Evolutionary conservation across 192 early-diverging fungal genomes (phyloP), one percentile per base, ranked within the genome.

Genomic region (Backusella mclennaniae): DNA sequence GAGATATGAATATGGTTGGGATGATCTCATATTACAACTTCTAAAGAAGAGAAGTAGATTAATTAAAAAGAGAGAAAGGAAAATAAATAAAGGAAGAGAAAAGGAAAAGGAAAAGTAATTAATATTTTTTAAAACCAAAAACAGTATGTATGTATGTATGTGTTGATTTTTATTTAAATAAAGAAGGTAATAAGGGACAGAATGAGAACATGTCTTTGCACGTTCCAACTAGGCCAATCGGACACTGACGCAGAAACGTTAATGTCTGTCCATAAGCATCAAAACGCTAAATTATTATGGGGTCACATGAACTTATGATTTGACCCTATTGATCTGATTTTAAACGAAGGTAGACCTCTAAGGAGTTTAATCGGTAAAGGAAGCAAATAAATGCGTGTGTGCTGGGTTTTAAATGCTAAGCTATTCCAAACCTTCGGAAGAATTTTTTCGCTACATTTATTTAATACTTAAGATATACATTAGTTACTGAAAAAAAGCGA

Each of bases 231-330:
- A 0, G 52, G 72, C 72, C 72, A 73, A 73, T 73, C 72, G 72
- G 72, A 73, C 52, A 52, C 52, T 17, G 72, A 73, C 35, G 35
- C 72, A 73, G 72, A 63, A 29, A 53, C 52, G 52, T 53, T 21
- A 53, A 23, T 53, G 6, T 53, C 49, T 53, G n/a, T 19, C 5
- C n/a, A 8, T 53, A 53, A 53, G 49, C 17, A 52, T 6, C n/a
- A 19, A 52, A 52, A 52, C 49, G n/a, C n/a, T 53, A 17, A 53
- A 53, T 53, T 53, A 6, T 53, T 53, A 53, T n/a, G 19, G n/a
- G 19, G 49, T 53, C 49, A 53, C 49, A 53, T 53, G 49, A 21
- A 53, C 6, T 21, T 53, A 19, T 21, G 49, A 53, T 53, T n/a
- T 21, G 49, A n/a, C 49, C 49, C 49, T 53, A 23, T n/a, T 6